These are phyloP conservation scores for Epichloe uncinata DNA, from an alignment of 2,329 filamentous ascomycete genomes.

Conservation along the genomic window DNA sequence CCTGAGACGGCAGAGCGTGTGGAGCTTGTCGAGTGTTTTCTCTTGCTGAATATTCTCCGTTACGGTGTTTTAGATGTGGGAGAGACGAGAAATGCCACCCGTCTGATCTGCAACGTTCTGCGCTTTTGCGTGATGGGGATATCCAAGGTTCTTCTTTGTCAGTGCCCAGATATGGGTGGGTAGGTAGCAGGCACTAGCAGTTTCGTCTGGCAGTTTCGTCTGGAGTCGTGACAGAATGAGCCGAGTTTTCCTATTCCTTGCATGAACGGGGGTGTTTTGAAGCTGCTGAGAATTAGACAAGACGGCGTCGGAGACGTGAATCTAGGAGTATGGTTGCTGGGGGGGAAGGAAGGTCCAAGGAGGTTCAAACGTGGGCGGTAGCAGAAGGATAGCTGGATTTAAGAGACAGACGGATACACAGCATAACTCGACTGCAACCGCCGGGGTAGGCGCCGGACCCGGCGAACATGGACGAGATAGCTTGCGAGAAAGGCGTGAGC, in stretches of 20 bases:
- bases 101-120: conserved; percentile 1
- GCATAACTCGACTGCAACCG: not conserved
- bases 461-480: not conserved
- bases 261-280: not conserved
- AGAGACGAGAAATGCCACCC: not conserved
- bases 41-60: not conserved
- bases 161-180: not conserved
- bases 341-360: not conserved
- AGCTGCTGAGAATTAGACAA: conserved; percentile 1
- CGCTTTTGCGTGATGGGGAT: not conserved
- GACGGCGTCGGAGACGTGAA: conserved; percentile 3
- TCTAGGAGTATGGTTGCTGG: not conserved
- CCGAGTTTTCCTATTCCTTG: not conserved
- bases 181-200: not conserved
- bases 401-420: not conserved
- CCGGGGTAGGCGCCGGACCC: conserved; percentile 2
- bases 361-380: not conserved
- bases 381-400: not conserved
- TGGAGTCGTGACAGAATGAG: not conserved
- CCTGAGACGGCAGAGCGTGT: not conserved
- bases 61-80: not conserved
- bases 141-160: not conserved
- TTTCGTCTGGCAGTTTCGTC: not conserved
- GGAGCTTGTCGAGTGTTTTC: not conserved
- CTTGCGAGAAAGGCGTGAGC: not conserved